These are phyloP conservation scores for Pneumocystis sp. DNA, from an alignment of 1,139 yeast species.

Conservation along the genomic window DNA sequence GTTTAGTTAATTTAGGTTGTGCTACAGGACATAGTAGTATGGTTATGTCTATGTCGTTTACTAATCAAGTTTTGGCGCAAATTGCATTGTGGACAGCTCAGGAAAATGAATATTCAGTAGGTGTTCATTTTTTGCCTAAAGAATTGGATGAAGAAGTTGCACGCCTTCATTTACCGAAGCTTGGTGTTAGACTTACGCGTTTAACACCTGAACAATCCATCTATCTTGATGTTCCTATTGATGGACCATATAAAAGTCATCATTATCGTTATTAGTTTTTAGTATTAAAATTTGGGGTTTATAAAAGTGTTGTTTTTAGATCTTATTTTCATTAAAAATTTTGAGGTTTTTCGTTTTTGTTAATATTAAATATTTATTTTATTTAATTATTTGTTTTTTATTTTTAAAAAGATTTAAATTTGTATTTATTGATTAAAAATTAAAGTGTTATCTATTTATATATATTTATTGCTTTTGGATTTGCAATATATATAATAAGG, in stretches of 20 bases:
- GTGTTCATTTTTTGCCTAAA: conserved; percentile 97
- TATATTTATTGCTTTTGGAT: not conserved
- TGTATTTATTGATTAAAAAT: not conserved
- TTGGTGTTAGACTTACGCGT: conserved; percentile 76
- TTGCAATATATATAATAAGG: not conserved
- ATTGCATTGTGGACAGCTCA: conserved; percentile 91
- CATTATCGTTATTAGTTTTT: not conserved
- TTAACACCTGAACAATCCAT: conserved; percentile 78
- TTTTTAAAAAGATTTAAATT: too few relatives aligned
- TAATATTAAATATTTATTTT: not conserved
- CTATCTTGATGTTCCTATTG: conserved; percentile 80
- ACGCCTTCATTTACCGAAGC: conserved; percentile 88
- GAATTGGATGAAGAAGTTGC: conserved; percentile 98
- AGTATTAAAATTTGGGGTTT: not conserved
- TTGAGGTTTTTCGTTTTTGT: not conserved
- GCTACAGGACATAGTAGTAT: conserved; percentile 76
- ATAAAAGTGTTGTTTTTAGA: not conserved
- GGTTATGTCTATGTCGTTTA: conserved; percentile 97
- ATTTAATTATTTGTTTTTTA: not conserved
- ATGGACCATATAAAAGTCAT: conserved; percentile 83
- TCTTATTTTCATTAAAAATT: not conserved
- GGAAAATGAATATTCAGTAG: conserved; percentile 70
- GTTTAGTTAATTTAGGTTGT: conserved; percentile 98
- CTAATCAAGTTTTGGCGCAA: conserved; percentile 99
- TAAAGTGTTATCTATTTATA: not conserved